A percentile compares a stretch with the other conserved stretches of the same genome.
These are phyloP conservation scores for Rhizophagus sp. DNA, from an alignment of 192 early-diverging fungal species.

Conservation along the genomic window DNA sequence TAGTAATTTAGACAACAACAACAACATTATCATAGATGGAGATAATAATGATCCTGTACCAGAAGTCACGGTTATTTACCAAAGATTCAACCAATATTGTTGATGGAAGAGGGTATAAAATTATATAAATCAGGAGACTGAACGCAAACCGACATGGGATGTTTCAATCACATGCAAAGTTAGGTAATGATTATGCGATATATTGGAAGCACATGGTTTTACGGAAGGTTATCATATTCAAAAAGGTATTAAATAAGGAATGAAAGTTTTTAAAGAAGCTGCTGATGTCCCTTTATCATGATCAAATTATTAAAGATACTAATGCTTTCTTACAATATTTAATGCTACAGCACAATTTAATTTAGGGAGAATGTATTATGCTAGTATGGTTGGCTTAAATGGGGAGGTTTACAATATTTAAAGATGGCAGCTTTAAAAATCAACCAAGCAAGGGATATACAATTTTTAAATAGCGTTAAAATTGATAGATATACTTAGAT, in stretches of 20 bases:
- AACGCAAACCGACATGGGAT: constrained; percentile 3
- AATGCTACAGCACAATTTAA: constrained; percentile 26
- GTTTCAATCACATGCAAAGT: constrained; percentile 16
- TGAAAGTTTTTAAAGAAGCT: constrained; percentile 16
- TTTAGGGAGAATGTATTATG: constrained; percentile 15
- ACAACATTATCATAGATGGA: neutral
- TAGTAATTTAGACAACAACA: neutral
- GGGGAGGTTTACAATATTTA: no score
- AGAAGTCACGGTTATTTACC: neutral
- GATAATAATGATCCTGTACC: neutral
- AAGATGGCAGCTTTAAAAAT: no score
- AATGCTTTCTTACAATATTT: constrained; percentile 28
- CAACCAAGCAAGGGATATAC: no score
- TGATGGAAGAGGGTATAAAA: constrained; percentile 8
- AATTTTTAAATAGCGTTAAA: constrained; percentile 1
- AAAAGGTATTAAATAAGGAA: constrained; percentile 18
- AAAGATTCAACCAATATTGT: constrained; percentile 3
- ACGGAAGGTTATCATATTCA: constrained; percentile 18
- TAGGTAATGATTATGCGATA: constrained; percentile 5
- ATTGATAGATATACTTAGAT: neutral
- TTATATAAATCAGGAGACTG: neutral
- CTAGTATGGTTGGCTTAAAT: neutral
- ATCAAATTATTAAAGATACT: constrained; percentile 6
- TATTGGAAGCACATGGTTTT: constrained; percentile 27
- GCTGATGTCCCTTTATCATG: constrained; percentile 10